phyloP scores from a whole-genome alignment of 1,284 basidiomycete genomes.

The Papiliotrema laurentii region DNA sequence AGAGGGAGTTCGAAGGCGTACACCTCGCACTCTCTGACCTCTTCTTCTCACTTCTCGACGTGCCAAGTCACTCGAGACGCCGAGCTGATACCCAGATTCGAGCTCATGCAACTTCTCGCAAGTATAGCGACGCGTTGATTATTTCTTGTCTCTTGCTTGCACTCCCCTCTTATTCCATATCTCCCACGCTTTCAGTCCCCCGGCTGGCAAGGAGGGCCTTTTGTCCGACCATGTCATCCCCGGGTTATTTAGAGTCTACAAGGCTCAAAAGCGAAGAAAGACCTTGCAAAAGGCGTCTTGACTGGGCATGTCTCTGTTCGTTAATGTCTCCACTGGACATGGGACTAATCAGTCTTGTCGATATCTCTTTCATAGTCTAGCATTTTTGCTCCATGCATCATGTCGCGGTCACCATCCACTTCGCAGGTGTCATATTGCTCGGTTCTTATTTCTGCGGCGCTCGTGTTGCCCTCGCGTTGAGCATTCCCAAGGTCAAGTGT shows the following conservation, averaged over 20 bases:
- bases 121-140: no score
- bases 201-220: constrained; percentile 29
- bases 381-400: neutral
- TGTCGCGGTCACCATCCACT: no score
- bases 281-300: constrained; percentile 20
- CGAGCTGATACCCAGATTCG: neutral
- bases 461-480: no score
- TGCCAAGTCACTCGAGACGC: neutral
- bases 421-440: no score
- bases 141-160: no score
- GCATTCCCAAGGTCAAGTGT: no score
- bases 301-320: constrained; percentile 40
- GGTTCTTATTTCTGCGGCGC: no score
- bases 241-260: constrained; percentile 15
- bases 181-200: constrained; percentile 33
- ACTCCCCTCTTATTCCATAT: neutral
- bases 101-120: no score
- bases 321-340: constrained; percentile 28
- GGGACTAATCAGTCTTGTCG: constrained; percentile 42
- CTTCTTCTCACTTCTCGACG: neutral
- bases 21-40: constrained; percentile 32
- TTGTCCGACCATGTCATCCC: constrained; percentile 24
- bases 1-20: constrained; percentile 23
- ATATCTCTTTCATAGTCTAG: no score
- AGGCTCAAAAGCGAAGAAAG: constrained; percentile 25